Conservation (phyloP, 257 asterid genomes). For the Primulina huaijiensis region DNA sequence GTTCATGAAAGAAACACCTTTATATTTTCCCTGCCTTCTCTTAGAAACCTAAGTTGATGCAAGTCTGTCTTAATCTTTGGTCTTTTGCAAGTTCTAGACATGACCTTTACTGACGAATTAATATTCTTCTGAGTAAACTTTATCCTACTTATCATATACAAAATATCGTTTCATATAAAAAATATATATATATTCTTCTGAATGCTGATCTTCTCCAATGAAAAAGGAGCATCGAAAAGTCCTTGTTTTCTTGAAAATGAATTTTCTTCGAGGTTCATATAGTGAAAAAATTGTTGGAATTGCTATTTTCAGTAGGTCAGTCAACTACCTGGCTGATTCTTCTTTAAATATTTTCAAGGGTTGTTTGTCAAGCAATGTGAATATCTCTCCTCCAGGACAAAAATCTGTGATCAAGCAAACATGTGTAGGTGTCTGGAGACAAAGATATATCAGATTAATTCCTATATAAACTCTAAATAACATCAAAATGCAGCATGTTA, state of each 20-base stretch:
- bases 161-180: no score
- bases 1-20: neutral
- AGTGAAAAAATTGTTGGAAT: slow-evolving; percentile 8
- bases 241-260: neutral
- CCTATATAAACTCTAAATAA: slow-evolving; percentile 10
- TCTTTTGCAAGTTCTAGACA: neutral
- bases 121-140: neutral
- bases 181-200: neutral
- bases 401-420: slow-evolving; percentile 97
- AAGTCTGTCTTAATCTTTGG: neutral
- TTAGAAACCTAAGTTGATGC: neutral
- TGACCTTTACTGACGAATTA: no score
- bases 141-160: no score
- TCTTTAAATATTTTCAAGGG: slow-evolving; percentile 90
- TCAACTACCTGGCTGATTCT: slow-evolving; percentile 87
- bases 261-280: slow-evolving; percentile 1
- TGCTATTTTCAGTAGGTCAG: slow-evolving; percentile 15
- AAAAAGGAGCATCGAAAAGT: neutral
- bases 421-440: slow-evolving; percentile 83
- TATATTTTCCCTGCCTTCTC: neutral
- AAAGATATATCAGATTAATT: slow-evolving; percentile 31
- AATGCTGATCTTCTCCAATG: neutral
- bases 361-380: slow-evolving; percentile 90
- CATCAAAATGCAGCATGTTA: slow-evolving; percentile 2
- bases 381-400: slow-evolving; percentile 94